Base-by-base conservation (phyloP, 805 yeast genomes). In the Kluyveromyces nonfermentans region DNA sequence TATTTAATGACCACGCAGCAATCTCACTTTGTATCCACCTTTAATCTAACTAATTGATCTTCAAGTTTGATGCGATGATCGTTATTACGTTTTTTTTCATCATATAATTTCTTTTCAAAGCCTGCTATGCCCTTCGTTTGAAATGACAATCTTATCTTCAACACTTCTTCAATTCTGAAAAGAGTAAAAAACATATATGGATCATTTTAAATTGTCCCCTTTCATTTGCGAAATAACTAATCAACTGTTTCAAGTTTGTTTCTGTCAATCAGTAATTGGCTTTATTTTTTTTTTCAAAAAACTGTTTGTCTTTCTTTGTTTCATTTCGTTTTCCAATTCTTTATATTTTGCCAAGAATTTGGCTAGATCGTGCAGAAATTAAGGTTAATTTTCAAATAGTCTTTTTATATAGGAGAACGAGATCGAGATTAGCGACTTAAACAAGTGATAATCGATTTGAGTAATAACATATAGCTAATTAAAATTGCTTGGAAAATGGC, bases 401-500 rank as follows among this genome's bases (percentile, higher is more conserved):
- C 30, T 25, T 25, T 6, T 4, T 10, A 10, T 10, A 6, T 10
- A 25, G 30, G 9, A 25, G 30, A 10, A 10, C 9, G 30, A 4
- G 9, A 6, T 2, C 7, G 12, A 10, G 7, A 25, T 25, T 3
- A 3, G 7, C 14, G 9, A 3, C 9, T 25, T 25, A 2, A 6
- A 25, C 7, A 25, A 25, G 3, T 25, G 4, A 25, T 6, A 14
- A 14, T 10, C 7, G 30, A 25, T 2, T 6, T 25, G n/a, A n/a
- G n/a, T n/a, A 35, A 19, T 9, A 35, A 18, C 20, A 35, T 16
- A 17, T 22, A n/a, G 18, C 14, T 22, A 17, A 35, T 10, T 10
- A 10, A 22, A 12, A 21, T 7, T 15, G 12, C 44, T 30, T 30
- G 7, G 21, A 40, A 22, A 19, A 57, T 57, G 62, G 37, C 55